A percentile compares a stretch with the other conserved stretches of the same genome.
Conservation (phyloP, 2,329 filamentous ascomycete species). For the Stachybotrys chlorohalonatus region DNA sequence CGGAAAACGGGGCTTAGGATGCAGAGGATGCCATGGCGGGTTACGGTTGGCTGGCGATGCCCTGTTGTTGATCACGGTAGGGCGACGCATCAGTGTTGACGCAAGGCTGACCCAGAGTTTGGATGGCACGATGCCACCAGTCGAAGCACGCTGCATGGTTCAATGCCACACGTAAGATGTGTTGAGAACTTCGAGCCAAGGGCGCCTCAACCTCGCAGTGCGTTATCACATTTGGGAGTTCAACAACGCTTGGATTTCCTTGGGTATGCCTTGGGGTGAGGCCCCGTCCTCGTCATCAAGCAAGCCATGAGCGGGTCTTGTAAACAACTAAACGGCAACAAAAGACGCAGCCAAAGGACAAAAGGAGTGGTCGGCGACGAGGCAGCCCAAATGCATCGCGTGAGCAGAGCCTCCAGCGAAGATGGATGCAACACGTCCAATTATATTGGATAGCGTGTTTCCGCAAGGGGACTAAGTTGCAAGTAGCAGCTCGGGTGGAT, state of each 20-base stretch:
- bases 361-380: neutral
- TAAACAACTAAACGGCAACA: too few relatives aligned
- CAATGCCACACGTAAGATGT: neutral
- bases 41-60: neutral
- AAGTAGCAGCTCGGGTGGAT: neutral
- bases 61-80: neutral
- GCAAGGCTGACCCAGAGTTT: neutral
- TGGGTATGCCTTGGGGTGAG: too few relatives aligned
- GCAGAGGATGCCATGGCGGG: neutral
- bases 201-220: too few relatives aligned
- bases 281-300: too few relatives aligned
- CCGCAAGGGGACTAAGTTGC: neutral
- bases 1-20: constrained; percentile 4
- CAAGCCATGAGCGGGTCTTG: too few relatives aligned
- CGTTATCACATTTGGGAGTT: too few relatives aligned
- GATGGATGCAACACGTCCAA: too few relatives aligned
- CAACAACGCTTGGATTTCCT: too few relatives aligned
- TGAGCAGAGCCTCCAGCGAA: neutral
- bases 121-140: neutral
- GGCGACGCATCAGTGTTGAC: neutral
- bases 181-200: neutral
- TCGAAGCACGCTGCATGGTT: neutral
- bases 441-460: too few relatives aligned
- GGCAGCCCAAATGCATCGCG: neutral
- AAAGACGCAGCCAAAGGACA: too few relatives aligned